Evolutionary conservation across 441 rosid genomes (phyloP), one percentile per base, ranked within the genome.

Genomic region (Daphne laureola): DNA sequence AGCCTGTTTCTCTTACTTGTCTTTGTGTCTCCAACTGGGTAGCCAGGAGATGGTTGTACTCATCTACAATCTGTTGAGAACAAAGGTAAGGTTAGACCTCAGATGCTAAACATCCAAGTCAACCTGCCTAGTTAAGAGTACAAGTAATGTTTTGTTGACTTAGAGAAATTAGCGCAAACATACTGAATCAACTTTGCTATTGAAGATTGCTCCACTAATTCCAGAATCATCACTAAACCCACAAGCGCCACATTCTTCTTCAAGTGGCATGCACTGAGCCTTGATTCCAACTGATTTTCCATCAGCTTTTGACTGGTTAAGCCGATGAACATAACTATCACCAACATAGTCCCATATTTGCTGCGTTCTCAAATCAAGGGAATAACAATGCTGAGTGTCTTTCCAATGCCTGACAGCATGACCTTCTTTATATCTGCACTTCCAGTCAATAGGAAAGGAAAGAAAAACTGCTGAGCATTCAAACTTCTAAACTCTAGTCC

Each of bases 261-360:
- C 86, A 43, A 66, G 71, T 57, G 87, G 76, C 57, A 48, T 55
- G 54, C 95, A 87, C 46, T 47, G 78, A 27, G 60, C 58, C 63
- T 71, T 77, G 73, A 78, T 78, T 67, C 83, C 96, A 13, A 63
- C 63, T 17, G 77, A 69, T 61, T 89, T 86, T 18, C 78, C 95
- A 67, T 89, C 92, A 65, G 71, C 66, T 81, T 80, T 89, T 46
- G 92, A 89, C 54, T 89, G 98, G 82, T 83, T 89, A 51, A 93
- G 76, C 18, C 98, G 74, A 63, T 93, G 97, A 64, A 87, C 97
- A 46, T 89, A 93, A 66, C 61, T 78, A 73, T 92, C 98, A 58
- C 98, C 97, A 62, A 84, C 96, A 66, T 93, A 93, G 73, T 93
- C 97, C 97, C 97, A 92, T 25, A 92, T 89, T 73, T 89, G 97